These are phyloP conservation scores for Chlamydomonas urium DNA, from an alignment of 139 green algal species.

Conservation along the genomic window DNA sequence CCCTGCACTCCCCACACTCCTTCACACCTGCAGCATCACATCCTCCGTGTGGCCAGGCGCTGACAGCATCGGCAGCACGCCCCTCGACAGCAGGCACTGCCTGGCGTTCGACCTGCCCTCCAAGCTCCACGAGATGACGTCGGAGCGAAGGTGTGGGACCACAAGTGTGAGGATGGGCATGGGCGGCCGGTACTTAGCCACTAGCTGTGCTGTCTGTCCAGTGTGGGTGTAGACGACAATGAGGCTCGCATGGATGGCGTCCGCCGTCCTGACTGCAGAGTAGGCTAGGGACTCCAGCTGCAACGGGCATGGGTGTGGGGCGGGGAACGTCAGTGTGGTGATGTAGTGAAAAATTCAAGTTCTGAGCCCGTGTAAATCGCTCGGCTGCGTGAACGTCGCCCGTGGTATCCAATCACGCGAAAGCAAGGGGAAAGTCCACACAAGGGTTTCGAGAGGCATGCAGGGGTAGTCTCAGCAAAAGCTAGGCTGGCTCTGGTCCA, in stretches of 20 bases:
- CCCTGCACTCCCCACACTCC: too few species aligned
- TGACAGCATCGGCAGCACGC: conserved; percentile 81
- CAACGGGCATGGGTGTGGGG: conserved; percentile 27
- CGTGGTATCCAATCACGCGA: too few species aligned
- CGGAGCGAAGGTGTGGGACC: conserved; percentile 63
- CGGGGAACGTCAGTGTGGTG: too few species aligned
- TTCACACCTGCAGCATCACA: too few species aligned
- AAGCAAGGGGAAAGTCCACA: too few species aligned
- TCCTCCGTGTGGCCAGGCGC: conserved; percentile 48
- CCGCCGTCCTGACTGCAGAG: conserved; percentile 77
- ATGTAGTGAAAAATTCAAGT: too few species aligned
- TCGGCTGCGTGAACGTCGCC: too few species aligned
- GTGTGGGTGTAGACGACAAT: conserved; percentile 83
- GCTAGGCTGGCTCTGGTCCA: too few species aligned
- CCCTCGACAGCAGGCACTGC: conserved; percentile 53
- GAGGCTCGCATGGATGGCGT: conserved; percentile 41
- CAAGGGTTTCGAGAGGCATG: too few species aligned
- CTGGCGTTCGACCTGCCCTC: conserved; percentile 3
- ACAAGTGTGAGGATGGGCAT: conserved; percentile 90
- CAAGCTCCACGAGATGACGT: background rate
- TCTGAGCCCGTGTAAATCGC: too few species aligned
- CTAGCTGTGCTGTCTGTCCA: conserved; percentile 68
- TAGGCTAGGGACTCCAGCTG: conserved; percentile 86
- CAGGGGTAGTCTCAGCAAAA: too few species aligned
- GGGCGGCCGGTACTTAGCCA: conserved; percentile 60